Base-by-base conservation (phyloP, 1,139 yeast species). In the Zygotorulaspora mrakii region DNA sequence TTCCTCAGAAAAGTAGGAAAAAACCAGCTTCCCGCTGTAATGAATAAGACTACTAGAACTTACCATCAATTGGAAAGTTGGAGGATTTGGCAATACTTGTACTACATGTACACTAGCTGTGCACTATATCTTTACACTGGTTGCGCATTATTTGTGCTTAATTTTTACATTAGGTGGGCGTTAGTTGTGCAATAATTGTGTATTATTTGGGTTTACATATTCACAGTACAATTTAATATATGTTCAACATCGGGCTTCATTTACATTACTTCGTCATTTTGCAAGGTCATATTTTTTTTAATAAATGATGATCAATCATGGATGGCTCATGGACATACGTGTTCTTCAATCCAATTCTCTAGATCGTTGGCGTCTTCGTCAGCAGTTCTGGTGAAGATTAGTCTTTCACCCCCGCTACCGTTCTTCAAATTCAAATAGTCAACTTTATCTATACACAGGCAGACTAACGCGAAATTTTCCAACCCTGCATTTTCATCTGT, bases 241-340 rank as follows among this genome's bases (percentile, higher is more conserved):
- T 16, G 16, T 28, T 20, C 21, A 28, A 28, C 31, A 26, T 32
- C 31, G 21, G 24, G 22, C 28, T 37, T 31, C 13, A 33, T 37
- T 24, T 31, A 27, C 33, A 27, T 32, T 26, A 24, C 34, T 18
- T 23, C 29, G 32, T 31, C 14, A 20, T n/a, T n/a, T n/a, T n/a
- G n/a, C n/a, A n/a, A n/a, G n/a, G n/a, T n/a, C n/a, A n/a, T n/a
- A n/a, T n/a, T n/a, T n/a, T n/a, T n/a, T n/a, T n/a, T n/a, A n/a
- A n/a, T n/a, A n/a, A n/a, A n/a, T n/a, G n/a, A n/a, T n/a, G n/a
- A n/a, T n/a, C n/a, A n/a, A n/a, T n/a, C n/a, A n/a, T n/a, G n/a
- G n/a, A n/a, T n/a, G n/a, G n/a, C n/a, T 56, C 50, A 80, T 8
- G 95, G 94, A 64, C 94, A 84, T 5, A 85, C 84, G 54, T 83